Conservation (phyloP, 2,329 filamentous ascomycete species). For the Phaeosphaeria sp. region DNA sequence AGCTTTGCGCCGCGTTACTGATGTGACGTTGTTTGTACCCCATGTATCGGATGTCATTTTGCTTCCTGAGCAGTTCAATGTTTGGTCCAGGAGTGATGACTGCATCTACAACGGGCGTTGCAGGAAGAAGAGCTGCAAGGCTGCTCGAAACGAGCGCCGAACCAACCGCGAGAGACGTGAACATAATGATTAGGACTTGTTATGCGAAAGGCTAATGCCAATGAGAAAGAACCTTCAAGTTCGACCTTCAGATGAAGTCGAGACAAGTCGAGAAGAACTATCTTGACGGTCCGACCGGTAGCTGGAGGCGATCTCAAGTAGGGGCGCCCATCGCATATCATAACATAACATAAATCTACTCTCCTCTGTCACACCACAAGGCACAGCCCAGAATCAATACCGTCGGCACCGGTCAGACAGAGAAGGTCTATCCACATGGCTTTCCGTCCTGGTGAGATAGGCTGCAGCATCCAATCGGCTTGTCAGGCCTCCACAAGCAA, state of each 20-base stretch:
- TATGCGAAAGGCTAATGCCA: not conserved
- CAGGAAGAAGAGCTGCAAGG: conserved; percentile 20
- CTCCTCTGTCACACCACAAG: conserved; percentile 1
- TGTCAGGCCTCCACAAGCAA: conserved; percentile 9
- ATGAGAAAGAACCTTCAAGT: not conserved
- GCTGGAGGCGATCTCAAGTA: not conserved
- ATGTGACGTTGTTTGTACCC: too few relatives aligned
- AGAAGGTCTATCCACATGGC: conserved; percentile 9
- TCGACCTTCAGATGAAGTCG: not conserved
- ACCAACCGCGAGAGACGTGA: conserved; percentile 7
- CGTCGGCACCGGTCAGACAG: conserved; percentile 18
- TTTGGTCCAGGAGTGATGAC: conserved; percentile 34
- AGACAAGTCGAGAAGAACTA: not conserved
- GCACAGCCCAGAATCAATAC: conserved; percentile 9
- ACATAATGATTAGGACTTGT: conserved; percentile 9
- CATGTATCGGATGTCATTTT: conserved; percentile 30
- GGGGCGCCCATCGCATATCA: conserved; percentile 18
- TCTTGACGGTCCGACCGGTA: not conserved
- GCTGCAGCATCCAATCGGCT: conserved; percentile 16
- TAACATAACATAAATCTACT: conserved; percentile 6
- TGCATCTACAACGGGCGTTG: conserved; percentile 22
- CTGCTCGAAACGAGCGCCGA: conserved; percentile 22
- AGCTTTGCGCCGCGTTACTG: too few relatives aligned
- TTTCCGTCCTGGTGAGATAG: conserved; percentile 4
- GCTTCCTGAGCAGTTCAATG: conserved; percentile 30